Evolutionary conservation across 1,284 basidiomycete species (phyloP).

Genomic region (Bondarzewia mesenterica): DNA sequence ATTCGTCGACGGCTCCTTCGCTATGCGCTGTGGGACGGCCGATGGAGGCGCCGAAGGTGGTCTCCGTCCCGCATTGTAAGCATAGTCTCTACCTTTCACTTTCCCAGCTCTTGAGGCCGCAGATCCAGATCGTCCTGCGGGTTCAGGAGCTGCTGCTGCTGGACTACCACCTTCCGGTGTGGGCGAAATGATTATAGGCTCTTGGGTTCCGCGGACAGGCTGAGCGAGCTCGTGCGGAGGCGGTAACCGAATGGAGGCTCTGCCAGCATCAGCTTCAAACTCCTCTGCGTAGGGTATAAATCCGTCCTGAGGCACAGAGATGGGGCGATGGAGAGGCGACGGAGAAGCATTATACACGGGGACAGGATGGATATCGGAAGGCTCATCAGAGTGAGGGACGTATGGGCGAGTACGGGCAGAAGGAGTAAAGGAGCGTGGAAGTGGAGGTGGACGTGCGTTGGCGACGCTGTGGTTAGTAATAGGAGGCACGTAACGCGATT

Average conservation of each 20-base stretch:
- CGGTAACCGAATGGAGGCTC: constrained; percentile 25
- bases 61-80: constrained; percentile 9
- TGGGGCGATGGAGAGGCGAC: constrained; percentile 11
- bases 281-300: constrained; percentile 31
- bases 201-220: constrained; percentile 18
- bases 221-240: constrained; percentile 27
- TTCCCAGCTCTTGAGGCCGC: constrained; percentile 5
- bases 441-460: not conserved
- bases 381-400: constrained; percentile 8
- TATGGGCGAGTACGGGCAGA: constrained; percentile 8
- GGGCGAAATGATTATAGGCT: constrained; percentile 4
- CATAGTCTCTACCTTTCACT: constrained; percentile 16
- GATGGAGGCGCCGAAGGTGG: not conserved
- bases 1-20: constrained; percentile 7
- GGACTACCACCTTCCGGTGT: constrained; percentile 12
- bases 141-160: constrained; percentile 2
- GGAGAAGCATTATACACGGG: constrained; percentile 22
- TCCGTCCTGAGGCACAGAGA: constrained; percentile 25
- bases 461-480: not conserved
- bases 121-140: constrained; percentile 4
- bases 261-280: constrained; percentile 7
- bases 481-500: constrained; percentile 1
- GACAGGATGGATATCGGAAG: constrained; percentile 20
- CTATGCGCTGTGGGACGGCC: constrained; percentile 1
- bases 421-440: constrained; percentile 7